Base-by-base conservation (phyloP, 805 yeast species). In the Yamadazyma scolyti region DNA sequence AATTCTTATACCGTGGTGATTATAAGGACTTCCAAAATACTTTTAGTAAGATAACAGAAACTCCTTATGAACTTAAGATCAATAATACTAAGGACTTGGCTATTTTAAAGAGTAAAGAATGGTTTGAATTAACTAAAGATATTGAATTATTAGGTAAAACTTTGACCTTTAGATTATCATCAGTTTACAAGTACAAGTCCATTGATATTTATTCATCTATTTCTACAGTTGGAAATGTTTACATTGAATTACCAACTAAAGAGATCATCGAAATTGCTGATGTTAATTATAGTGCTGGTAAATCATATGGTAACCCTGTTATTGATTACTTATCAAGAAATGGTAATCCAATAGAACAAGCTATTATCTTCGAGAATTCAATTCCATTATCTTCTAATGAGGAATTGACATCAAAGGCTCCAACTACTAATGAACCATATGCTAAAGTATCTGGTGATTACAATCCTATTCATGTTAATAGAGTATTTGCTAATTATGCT, bases 371-470 rank as follows among this genome's bases (percentile, higher is more conserved):
- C 56, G 98, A 90, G 63, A 83, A 86, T 57, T 75, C 85, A 33
- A 89, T 90, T 52, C 95, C 96, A 50, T 74, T 93, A 46, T 75
- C 82, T 27, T 71, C 82, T 34, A 71, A 75, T 37, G 76, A 75
- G 47, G 77, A 72, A 45, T 71, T 77, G 47, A 61, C 73, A 25
- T 70, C 82, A 5, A 85, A 85, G 58, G 84, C 97, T 26, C 99
- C 99, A 55, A 84, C 88, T 42, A 82, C 96, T 34, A 93, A 93
- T 61, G 97, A 87, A 68, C 86, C 95, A 16, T 93, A 93, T 56
- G 98, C 96, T 42, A 84, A 79, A 56, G 97, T 93, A 25, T 90
- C 97, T 41, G 97, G 97, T 56, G 99, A 93, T 64, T 90, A 76
- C 78, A 93, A 93, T 64, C 98, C 99, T 41, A 93, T 93, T 50